Evolutionary conservation across 2,329 filamentous ascomycete species (phyloP).

Genomic region (Talaromyces piceae): DNA sequence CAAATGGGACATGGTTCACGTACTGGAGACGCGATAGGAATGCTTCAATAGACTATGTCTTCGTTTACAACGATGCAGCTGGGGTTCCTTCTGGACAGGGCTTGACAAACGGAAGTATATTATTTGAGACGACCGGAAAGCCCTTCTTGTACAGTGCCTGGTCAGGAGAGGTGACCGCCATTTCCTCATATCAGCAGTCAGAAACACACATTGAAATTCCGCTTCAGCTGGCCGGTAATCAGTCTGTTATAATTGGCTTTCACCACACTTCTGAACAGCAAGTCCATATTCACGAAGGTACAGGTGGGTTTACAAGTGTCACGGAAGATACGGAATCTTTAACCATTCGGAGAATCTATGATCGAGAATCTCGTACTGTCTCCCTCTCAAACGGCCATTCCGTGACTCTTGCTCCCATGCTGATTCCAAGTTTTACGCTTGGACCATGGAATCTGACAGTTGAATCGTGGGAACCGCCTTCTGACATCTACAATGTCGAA

Average conservation of each 20-base stretch:
- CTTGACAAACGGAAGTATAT: constrained; percentile 18
- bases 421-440: constrained; percentile 17
- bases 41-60: constrained; percentile 29
- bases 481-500: constrained; percentile 22
- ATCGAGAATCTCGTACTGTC: background rate
- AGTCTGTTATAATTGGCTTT: constrained; percentile 36
- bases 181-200: constrained; percentile 26
- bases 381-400: constrained; percentile 6
- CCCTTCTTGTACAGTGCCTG: constrained; percentile 38
- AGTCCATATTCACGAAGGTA: background rate
- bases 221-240: constrained; percentile 32
- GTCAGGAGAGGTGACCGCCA: constrained; percentile 30
- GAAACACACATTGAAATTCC: constrained; percentile 24
- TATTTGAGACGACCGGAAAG: constrained; percentile 22
- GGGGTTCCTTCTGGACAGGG: constrained; percentile 14
- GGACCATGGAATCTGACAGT: constrained; percentile 30
- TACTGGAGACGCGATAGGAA: constrained; percentile 26
- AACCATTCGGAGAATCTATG: background rate
- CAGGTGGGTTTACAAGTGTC: background rate
- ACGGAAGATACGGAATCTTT: background rate
- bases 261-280: background rate
- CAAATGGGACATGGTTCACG: constrained; percentile 29
- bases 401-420: constrained; percentile 4
- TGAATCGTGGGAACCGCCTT: constrained; percentile 34
- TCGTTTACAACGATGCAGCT: constrained; percentile 33